Percentiles rank a stretch among this genome's conserved stretches.
These are phyloP conservation scores for Wickerhamomyces silvicola DNA, from an alignment of 805 yeast genomes.

Conservation along the genomic window DNA sequence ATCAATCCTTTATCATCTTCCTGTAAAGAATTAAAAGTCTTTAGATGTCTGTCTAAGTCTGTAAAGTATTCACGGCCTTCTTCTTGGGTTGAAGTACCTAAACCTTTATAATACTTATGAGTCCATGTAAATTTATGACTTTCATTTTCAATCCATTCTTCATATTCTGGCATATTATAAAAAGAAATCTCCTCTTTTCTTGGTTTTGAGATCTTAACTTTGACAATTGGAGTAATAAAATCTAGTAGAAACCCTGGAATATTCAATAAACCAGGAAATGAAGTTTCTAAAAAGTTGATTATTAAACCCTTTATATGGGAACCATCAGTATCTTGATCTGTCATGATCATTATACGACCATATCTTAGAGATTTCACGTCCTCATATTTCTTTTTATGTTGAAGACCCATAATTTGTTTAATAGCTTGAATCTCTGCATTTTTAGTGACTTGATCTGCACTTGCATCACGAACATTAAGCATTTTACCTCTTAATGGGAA, in stretches of 20 bases:
- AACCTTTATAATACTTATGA: constrained; percentile 95
- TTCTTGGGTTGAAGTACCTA: constrained; percentile 84
- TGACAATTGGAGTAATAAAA: constrained; percentile 94
- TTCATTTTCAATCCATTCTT: constrained; percentile 83
- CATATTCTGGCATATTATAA: constrained; percentile 94
- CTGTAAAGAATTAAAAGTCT: constrained; percentile 74
- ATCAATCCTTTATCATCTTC: constrained; percentile 71
- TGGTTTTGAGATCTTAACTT: constrained; percentile 71
- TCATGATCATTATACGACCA: constrained; percentile 98
- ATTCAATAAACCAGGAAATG: constrained; percentile 88
- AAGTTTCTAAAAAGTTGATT: constrained; percentile 86
- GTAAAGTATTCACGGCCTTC: constrained; percentile 89
- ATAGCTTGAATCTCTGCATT: constrained; percentile 93
- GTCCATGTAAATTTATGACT: constrained; percentile 75
- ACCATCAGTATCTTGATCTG: constrained; percentile 99
- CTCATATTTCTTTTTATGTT: constrained; percentile 81
- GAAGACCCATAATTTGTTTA: constrained; percentile 91
- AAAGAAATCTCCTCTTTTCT: constrained; percentile 60
- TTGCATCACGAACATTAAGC: constrained; percentile 92
- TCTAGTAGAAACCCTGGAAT: constrained; percentile 90
- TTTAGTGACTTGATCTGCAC: constrained; percentile 89
- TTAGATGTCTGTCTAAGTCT: constrained; percentile 78
- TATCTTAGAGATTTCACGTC: constrained; percentile 74
- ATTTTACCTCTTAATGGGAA: constrained; percentile 94
- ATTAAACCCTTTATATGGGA: constrained; percentile 94